These are phyloP conservation scores for Botryobasidium botryosum DNA, from an alignment of 768 basidiomycete genomes.

Conservation along the genomic window DNA sequence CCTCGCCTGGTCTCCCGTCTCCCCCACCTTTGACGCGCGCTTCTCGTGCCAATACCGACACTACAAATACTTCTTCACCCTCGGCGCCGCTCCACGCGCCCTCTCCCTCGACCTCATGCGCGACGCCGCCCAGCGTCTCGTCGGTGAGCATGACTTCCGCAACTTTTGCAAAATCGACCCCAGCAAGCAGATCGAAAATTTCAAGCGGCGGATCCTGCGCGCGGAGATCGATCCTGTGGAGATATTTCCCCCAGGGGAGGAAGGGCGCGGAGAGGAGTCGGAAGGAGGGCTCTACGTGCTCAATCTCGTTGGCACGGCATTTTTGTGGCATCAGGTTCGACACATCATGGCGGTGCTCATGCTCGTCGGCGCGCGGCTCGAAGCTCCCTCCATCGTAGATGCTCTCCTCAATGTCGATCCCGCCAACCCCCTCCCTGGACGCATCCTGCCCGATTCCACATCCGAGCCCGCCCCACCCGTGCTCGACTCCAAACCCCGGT, in stretches of 20 bases:
- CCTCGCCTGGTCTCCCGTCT: slow-evolving; percentile 86
- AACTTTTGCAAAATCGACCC: slow-evolving; percentile 92
- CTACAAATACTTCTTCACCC: slow-evolving; percentile 94
- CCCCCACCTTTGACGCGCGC: slow-evolving; percentile 64
- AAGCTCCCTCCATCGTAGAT: slow-evolving; percentile 49
- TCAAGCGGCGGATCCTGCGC: slow-evolving; percentile 45
- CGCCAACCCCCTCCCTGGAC: not conserved
- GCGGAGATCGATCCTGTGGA: slow-evolving; percentile 39
- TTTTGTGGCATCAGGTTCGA: slow-evolving; percentile 90
- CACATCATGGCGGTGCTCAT: slow-evolving; percentile 88
- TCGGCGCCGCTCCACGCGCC: slow-evolving; percentile 17
- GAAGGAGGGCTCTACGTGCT: slow-evolving; percentile 40
- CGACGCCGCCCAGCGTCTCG: slow-evolving; percentile 46
- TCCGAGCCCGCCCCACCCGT: slow-evolving; percentile 21
- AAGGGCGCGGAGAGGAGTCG: slow-evolving; percentile 1
- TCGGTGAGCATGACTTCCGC: slow-evolving; percentile 89
- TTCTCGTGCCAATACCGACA: slow-evolving; percentile 77
- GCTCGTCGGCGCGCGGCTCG: slow-evolving; percentile 68
- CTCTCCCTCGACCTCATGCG: slow-evolving; percentile 66
- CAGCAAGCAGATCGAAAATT: slow-evolving; percentile 74
- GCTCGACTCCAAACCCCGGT: slow-evolving; percentile 64
- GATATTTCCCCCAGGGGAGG: not conserved
- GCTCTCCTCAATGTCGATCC: slow-evolving; percentile 53
- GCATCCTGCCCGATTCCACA: not conserved
- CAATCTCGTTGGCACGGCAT: slow-evolving; percentile 74